Conservation (phyloP, 495 filamentous ascomycete genomes). For the Lasiosphaeriaceae sp. region DNA sequence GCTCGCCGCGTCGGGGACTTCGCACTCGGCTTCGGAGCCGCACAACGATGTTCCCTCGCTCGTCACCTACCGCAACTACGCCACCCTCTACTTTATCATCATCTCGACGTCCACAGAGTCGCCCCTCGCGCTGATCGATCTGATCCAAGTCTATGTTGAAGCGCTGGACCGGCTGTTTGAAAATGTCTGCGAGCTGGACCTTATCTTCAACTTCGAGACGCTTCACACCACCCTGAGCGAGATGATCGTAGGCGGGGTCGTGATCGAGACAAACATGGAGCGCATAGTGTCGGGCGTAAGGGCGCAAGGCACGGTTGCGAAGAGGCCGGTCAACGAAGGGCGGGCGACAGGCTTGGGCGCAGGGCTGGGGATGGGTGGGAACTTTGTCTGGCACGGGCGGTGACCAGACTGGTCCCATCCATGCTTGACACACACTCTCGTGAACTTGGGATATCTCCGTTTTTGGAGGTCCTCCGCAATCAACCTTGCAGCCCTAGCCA, state of each 20-base stretch:
- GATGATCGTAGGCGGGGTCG: constrained; percentile 95
- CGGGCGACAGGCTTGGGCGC: constrained; percentile 37
- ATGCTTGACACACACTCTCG: not conserved
- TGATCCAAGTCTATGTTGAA: constrained; percentile 98
- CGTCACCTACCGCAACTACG: constrained; percentile 96
- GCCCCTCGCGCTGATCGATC: constrained; percentile 87
- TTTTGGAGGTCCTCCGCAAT: not conserved
- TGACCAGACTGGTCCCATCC: constrained; percentile 16
- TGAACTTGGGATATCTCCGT: not conserved
- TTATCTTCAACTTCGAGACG: constrained; percentile 98
- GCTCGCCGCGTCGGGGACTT: constrained; percentile 45
- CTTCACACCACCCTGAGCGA: constrained; percentile 86
- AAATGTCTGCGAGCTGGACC: constrained; percentile 95
- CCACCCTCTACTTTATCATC: constrained; percentile 96
- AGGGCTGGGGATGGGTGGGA: constrained; percentile 51
- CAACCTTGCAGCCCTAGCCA: too few relatives aligned
- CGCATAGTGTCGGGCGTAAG: constrained; percentile 82
- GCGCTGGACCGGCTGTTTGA: constrained; percentile 91
- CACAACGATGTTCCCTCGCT: constrained; percentile 89
- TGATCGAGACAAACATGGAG: constrained; percentile 87
- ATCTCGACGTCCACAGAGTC: constrained; percentile 97
- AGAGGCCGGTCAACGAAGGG: constrained; percentile 59
- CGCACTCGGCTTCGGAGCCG: constrained; percentile 57
- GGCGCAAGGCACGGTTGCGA: constrained; percentile 71
- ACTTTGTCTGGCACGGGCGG: constrained; percentile 56